Conservation (phyloP, 108 stramenopile genomes). For the Tribonema minus region DNA sequence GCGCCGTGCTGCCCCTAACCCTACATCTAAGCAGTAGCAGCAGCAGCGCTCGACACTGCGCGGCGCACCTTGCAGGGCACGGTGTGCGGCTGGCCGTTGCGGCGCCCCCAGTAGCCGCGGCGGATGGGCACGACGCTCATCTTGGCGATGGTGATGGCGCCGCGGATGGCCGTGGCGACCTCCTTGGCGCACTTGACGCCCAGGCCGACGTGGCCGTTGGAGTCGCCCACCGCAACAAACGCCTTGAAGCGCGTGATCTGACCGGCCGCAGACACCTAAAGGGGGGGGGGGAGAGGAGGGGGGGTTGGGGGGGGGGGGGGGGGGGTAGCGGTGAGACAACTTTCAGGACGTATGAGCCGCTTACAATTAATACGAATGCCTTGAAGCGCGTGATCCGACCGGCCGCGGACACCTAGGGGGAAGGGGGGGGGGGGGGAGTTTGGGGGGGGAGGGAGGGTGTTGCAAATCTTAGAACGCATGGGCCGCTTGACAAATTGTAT, state of each 20-base stretch:
- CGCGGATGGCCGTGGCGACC: constrained; percentile 97
- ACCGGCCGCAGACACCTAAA: constrained; percentile 93
- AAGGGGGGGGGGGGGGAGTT: too few relatives aligned
- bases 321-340: too few relatives aligned
- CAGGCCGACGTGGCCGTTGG: constrained; percentile 95
- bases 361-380: too few relatives aligned
- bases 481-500: too few relatives aligned
- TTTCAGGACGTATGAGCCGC: too few relatives aligned
- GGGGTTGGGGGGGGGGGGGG: too few relatives aligned
- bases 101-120: constrained; percentile 99
- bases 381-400: constrained; percentile 99
- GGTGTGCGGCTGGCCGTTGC: constrained; percentile 91
- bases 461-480: too few relatives aligned
- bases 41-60: too few relatives aligned
- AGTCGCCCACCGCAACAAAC: constrained; percentile 97
- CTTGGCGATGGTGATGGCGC: constrained; percentile 98
- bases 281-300: too few relatives aligned
- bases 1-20: too few relatives aligned
- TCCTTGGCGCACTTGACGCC: constrained; percentile 98
- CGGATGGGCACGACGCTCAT: constrained; percentile 95
- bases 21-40: too few relatives aligned
- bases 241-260: constrained; percentile 99
- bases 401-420: constrained; percentile 88
- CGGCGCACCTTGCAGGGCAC: constrained; percentile 90
- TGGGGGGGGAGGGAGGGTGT: too few relatives aligned